Percentiles rank a stretch among this genome's conserved stretches.
Evolutionary conservation across 75 land plant genomes (phyloP).

Genomic region (Cryptomeria japonica): DNA sequence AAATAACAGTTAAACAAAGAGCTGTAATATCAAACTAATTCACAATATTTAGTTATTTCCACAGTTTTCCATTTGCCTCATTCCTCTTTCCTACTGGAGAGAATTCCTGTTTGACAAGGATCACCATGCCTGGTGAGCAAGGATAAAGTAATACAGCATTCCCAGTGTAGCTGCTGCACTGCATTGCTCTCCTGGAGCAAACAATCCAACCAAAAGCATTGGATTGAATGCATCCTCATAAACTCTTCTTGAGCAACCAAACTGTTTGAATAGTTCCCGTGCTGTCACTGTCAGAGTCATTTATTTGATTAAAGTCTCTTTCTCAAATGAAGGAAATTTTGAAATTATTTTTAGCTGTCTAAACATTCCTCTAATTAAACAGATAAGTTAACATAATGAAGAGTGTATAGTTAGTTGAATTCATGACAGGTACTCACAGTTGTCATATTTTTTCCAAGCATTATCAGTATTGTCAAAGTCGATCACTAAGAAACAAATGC

Average conservation of each 20-base stretch:
- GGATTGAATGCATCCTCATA: conserved; percentile 69
- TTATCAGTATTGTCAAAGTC: conserved; percentile 90
- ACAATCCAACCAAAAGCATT: conserved; percentile 75
- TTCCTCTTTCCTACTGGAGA: neutral
- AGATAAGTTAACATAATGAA: neutral
- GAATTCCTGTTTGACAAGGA: neutral
- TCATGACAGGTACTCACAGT: conserved; percentile 42
- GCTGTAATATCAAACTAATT: neutral
- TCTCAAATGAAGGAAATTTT: neutral
- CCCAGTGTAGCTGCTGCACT: conserved; percentile 86
- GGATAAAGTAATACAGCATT: conserved; percentile 76
- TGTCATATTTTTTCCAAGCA: conserved; percentile 87
- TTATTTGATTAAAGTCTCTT: neutral
- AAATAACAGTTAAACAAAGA: neutral
- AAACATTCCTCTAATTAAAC: neutral
- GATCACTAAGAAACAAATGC: conserved; percentile 43
- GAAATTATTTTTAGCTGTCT: neutral
- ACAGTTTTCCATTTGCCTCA: neutral
- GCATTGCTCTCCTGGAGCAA: conserved; percentile 85
- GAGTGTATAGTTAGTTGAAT: neutral
- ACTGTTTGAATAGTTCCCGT: conserved; percentile 77
- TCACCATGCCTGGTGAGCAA: conserved; percentile 76
- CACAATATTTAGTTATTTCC: neutral
- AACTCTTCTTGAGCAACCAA: conserved; percentile 82
- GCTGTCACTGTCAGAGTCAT: conserved; percentile 68